Conservation (phyloP, 495 filamentous ascomycete genomes). For the Daldinia vernicosa region DNA sequence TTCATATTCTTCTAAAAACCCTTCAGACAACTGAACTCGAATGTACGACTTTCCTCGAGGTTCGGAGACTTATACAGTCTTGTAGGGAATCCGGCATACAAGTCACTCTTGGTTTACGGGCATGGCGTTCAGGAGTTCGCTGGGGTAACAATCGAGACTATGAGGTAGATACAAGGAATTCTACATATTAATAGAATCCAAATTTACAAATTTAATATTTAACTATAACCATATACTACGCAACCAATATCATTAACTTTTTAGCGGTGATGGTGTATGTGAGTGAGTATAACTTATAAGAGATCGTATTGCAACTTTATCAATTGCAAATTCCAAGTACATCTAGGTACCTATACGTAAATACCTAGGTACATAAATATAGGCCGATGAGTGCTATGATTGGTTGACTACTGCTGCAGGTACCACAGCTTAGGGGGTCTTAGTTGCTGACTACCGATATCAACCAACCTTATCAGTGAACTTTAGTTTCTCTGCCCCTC, state of each 20-base stretch:
- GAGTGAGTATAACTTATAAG: not conserved
- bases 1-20: conserved; percentile 23
- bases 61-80: not conserved
- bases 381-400: not conserved
- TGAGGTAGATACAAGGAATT: no score
- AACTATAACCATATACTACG: not conserved
- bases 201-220: not conserved
- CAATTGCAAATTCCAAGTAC: not conserved
- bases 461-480: conserved; percentile 9
- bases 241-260: not conserved
- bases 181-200: not conserved
- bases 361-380: not conserved
- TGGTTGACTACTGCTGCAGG: not conserved
- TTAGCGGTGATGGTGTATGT: not conserved
- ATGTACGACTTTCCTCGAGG: not conserved
- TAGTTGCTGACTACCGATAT: conserved; percentile 29
- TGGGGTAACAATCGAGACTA: not conserved
- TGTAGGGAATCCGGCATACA: not conserved
- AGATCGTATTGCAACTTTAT: not conserved
- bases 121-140: conserved; percentile 1
- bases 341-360: not conserved
- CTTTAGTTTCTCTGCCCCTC: conserved; percentile 39
- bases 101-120: not conserved
- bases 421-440: conserved; percentile 7
- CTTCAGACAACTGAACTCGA: not conserved